Evolutionary conservation across 1,139 yeast genomes (phyloP), one percentile per base, ranked within the genome.

Genomic region (Arxiozyma bovina): DNA sequence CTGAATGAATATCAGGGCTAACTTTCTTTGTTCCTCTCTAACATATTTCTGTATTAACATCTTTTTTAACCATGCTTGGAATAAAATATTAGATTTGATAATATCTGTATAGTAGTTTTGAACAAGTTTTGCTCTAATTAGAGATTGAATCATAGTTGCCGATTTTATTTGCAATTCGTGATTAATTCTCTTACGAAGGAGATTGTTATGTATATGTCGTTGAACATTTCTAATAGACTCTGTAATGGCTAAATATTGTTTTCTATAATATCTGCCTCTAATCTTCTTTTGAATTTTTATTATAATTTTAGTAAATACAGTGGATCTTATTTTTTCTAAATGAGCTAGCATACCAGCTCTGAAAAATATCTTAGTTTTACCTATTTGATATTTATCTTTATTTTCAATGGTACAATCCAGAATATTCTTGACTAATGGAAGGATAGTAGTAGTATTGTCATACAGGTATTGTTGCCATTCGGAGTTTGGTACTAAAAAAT

Each of bases 261-360:
- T 78, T 63, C 94, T 85, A 70, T 79, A 81, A 63, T 79, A 76
- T 46, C 78, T 74, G 70, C 81, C 86, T 66, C 88, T 82, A 67
- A 91, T 75, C 63, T 87, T 82, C 79, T 89, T 90, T 74, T 93
- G 99, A 60, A 93, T 85, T 73, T 86, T 74, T 25, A 83, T 83
- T 3, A 96, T 96, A 53, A 96, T 85, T 55, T 74, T 79, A 66
- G 80, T 80, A 60, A 90, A 79, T 63, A 89, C 87, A 62, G 85
- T 89, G 27, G 89, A 74, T 70, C 98, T 83, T 64, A 86, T 73
- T 62, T 89, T 89, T 73, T 93, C 99, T 61, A 93, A 80, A 61
- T 85, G 85, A 21, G 98, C 99, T 67, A 93, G 78, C 77, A 93
- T 89, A 65, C 99, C 99, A 43, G 97, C 96, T 70, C 91, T 90